These are phyloP conservation scores for Daedaleopsis sinensis DNA, from an alignment of 768 basidiomycete species.

Conservation along the genomic window DNA sequence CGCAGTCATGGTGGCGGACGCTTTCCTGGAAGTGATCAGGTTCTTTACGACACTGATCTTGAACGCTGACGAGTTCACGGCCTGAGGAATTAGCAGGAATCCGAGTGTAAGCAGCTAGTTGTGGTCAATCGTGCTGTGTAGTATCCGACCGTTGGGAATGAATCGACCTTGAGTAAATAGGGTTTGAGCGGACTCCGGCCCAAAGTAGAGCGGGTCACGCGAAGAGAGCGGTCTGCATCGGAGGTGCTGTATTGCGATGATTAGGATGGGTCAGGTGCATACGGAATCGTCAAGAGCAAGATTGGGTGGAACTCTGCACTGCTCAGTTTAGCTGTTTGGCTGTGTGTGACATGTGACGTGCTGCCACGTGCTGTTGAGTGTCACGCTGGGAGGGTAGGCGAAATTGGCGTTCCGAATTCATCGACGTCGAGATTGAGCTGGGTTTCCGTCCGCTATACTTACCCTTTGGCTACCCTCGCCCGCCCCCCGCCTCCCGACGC, in stretches of 20 bases:
- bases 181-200: too few relatives aligned
- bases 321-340: too few relatives aligned
- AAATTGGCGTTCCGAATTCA: slow-evolving; percentile 18
- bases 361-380: background rate
- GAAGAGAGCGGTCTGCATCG: too few relatives aligned
- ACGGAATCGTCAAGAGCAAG: too few relatives aligned
- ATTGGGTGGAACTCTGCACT: too few relatives aligned
- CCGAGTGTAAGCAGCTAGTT: background rate
- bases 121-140: background rate
- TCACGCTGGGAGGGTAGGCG: slow-evolving; percentile 10
- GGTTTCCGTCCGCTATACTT: slow-evolving; percentile 11
- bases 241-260: too few relatives aligned
- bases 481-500: slow-evolving; percentile 2
- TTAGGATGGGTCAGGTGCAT: too few relatives aligned
- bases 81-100: slow-evolving; percentile 4
- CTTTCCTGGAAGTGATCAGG: slow-evolving; percentile 43
- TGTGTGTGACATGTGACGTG: background rate
- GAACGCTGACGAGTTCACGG: slow-evolving; percentile 44
- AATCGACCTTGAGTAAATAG: too few relatives aligned
- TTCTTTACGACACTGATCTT: slow-evolving; percentile 49
- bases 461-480: slow-evolving; percentile 8
- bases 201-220: too few relatives aligned
- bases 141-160: too few relatives aligned
- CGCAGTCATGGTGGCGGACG: slow-evolving; percentile 33
- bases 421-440: slow-evolving; percentile 12